A percentile compares a stretch with the other conserved stretches of the same genome.
These are phyloP conservation scores for Ceratocystis cacaofunesta DNA, from an alignment of 2,329 filamentous ascomycete genomes.

Conservation along the genomic window DNA sequence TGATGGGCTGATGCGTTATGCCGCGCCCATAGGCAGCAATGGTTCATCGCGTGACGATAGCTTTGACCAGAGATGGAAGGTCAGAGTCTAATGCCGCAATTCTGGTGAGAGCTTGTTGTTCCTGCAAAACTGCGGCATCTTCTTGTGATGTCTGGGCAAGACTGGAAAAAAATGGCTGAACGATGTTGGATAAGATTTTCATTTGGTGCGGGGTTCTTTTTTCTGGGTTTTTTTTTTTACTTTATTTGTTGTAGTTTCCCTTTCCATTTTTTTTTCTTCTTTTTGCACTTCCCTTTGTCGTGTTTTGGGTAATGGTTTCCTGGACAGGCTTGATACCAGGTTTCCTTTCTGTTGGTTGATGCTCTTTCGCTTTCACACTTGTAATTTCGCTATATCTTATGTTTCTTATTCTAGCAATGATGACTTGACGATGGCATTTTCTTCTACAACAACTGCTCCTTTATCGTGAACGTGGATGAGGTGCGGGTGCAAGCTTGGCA, in stretches of 20 bases:
- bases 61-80: neutral
- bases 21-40: slow-evolving; percentile 24
- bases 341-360: neutral
- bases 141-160: neutral
- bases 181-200: neutral
- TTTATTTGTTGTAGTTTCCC: neutral
- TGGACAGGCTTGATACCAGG: neutral
- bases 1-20: slow-evolving; percentile 25
- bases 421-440: slow-evolving; percentile 4
- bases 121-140: neutral
- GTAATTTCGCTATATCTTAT: neutral
- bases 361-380: neutral
- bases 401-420: neutral
- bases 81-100: neutral
- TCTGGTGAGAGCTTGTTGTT: too few relatives aligned
- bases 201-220: neutral
- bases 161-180: neutral
- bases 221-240: neutral
- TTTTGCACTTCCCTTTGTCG: neutral
- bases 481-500: neutral
- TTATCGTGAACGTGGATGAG: neutral
- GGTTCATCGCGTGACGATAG: neutral
- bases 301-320: slow-evolving; percentile 2
- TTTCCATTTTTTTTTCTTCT: neutral
- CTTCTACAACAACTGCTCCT: neutral